Percentiles rank a stretch among this genome's conserved stretches.
phyloP scores from a whole-genome alignment of 345 rosid species.

The Theobroma cacao region DNA sequence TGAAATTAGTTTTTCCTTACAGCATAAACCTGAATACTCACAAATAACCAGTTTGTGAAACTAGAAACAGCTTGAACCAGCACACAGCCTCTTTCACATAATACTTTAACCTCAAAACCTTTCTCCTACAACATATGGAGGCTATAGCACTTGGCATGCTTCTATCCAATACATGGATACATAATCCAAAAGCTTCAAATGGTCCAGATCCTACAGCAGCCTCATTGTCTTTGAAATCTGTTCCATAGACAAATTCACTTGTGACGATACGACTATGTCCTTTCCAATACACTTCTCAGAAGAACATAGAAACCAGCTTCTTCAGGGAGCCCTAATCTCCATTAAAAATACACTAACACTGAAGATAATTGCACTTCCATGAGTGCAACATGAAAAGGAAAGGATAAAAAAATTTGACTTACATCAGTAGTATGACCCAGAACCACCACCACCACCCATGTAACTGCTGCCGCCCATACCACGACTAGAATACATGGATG shows the following conservation, averaged over 20 bases:
- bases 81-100: conserved; percentile 24
- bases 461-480: conserved; percentile 75
- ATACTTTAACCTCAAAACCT: conserved; percentile 15
- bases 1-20: conserved; percentile 33
- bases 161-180: conserved; percentile 32
- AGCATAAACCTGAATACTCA: conserved; percentile 30
- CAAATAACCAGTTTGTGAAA: conserved; percentile 28
- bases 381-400: conserved; percentile 15
- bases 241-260: conserved; percentile 61
- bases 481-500: conserved; percentile 82
- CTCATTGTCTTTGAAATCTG: conserved; percentile 57
- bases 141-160: conserved; percentile 32
- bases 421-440: conserved; percentile 88
- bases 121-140: conserved; percentile 25
- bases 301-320: conserved; percentile 26
- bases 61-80: conserved; percentile 31
- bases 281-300: conserved; percentile 35
- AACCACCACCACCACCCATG: conserved; percentile 70
- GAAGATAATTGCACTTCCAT: conserved; percentile 10
- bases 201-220: conserved; percentile 57
- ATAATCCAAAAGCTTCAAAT: conserved; percentile 38
- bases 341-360: conserved; percentile 8
- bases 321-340: conserved; percentile 32
- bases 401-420: conserved; percentile 25
- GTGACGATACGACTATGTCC: conserved; percentile 35